Base-by-base conservation (phyloP, 257 asterid genomes). In the Apocynum venetum region DNA sequence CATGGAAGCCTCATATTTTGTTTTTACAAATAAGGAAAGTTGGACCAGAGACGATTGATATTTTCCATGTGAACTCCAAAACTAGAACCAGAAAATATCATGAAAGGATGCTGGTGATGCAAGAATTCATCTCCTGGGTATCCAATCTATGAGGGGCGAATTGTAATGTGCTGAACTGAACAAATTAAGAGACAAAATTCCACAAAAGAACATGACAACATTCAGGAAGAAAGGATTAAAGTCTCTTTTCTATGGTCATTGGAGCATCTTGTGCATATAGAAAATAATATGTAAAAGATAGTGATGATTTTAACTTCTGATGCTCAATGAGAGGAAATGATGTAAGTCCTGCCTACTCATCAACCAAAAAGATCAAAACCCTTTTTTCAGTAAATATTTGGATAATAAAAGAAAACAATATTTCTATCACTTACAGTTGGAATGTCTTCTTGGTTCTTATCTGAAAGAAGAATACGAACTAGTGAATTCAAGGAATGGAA, bases 401-500 rank as follows among this genome's bases (percentile, higher is more conserved):
- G 40, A 52, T 38, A 9, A 25, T 25, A 25, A 25, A 67, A 3
- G 8, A 51, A 19, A 70, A 71, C 14, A 40, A 75, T 49, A 46
- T 40, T 70, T 65, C 17, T 69, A 65, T 56, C 59, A 85, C 99
- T 89, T 84, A 90, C 99, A 81, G 79, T 20, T 47, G 98, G 96
- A 77, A 95, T 87, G 48, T 95, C 99, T 83, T 95, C 97, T 80
- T 77, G 85, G 51, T 82, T 87, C 87, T 87, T 91, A 77, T 88
- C 97, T 36, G 85, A 80, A 73, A 95, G 88, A 87, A 95, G 87
- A 57, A 87, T 83, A 4, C 79, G 85, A 56, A 95, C 87, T 56
- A 89, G 90, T 48, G 71, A 68, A 31, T 84, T 86, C 81, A 93
- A 80, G 49, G 96, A 82, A 25, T 80, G 73, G 59, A 91, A 83